A percentile compares a stretch with the other conserved stretches of the same genome.
Conservation (phyloP, 1,139 yeast genomes). For the Lodderomyces parapsilosis region DNA sequence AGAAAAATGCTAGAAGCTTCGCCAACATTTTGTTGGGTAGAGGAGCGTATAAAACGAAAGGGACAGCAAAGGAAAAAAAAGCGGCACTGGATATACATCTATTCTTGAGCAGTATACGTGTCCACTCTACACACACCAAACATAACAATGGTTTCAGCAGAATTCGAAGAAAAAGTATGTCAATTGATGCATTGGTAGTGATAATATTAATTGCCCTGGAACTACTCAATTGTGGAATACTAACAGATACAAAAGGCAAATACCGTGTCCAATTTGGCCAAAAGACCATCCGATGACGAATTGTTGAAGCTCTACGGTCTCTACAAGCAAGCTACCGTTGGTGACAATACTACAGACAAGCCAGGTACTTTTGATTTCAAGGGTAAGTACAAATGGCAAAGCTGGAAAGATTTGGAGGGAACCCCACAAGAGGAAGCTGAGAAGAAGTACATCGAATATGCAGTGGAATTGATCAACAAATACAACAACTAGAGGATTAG, state of each 20-base stretch:
- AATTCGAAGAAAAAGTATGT: slow-evolving; percentile 55
- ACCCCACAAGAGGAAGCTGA: slow-evolving; percentile 89
- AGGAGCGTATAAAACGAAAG: no score
- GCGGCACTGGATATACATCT: no score
- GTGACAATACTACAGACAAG: slow-evolving; percentile 83
- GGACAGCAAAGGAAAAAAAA: not conserved
- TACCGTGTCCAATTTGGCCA: slow-evolving; percentile 71
- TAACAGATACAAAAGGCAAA: slow-evolving; percentile 54
- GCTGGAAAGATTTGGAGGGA: slow-evolving; percentile 91
- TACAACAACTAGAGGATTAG: slow-evolving; percentile 22
- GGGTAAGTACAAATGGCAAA: slow-evolving; percentile 97
- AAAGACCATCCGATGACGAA: slow-evolving; percentile 85
- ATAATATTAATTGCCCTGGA: slow-evolving; percentile 2
- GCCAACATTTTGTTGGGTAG: no score
- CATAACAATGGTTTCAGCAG: slow-evolving; percentile 47
- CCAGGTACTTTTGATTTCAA: slow-evolving; percentile 89
- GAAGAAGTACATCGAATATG: slow-evolving; percentile 73
- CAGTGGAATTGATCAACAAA: slow-evolving; percentile 61
- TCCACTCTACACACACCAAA: not conserved
- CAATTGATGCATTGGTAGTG: not conserved
- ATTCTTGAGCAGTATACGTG: not conserved
- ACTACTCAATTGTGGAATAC: slow-evolving; percentile 12
- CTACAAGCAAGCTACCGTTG: slow-evolving; percentile 95
- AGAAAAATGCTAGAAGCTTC: no score
- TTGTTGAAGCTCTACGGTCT: slow-evolving; percentile 81